Base-by-base conservation (phyloP, 2,329 filamentous ascomycete genomes). In the Colletotrichum lupini region DNA sequence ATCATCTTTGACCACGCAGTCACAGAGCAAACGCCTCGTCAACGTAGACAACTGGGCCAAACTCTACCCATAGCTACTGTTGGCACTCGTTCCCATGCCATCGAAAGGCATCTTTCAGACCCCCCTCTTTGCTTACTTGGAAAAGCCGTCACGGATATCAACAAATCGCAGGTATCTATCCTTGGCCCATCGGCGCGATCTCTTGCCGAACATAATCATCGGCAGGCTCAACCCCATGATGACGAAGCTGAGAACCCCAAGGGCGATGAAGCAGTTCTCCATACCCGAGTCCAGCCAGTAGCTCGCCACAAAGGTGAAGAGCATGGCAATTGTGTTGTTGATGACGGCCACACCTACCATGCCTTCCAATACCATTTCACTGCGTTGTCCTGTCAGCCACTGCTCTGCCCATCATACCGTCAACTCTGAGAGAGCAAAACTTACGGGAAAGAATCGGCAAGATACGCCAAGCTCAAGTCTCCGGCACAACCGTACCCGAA, bases 401-500 rank as follows among this genome's bases (percentile, higher is more conserved):
- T 9, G 11, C 32, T 35, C 32, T 35, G 0, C 32, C 32, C 32
- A 35, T 12, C 32, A 35, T 35, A 12, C 32, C 1, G 32, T 12
- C 32, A 12, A 35, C 32, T 35, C 32, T 35, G 32, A 35, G 1
- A n/a, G 5, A 1, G 1, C 4, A 1, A 12, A 67, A 68, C 68
- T 68, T 8, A 72, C 1, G 87, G 87, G 71, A 90, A 90, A 4
- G 85, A 85, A 72, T 90, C 88, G 75, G 87, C 87, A 5, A 89
- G 80, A 72, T 90, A 90, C 0, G 88, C 86, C 82, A 88, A 85
- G 67, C 85, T 83, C 70, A 91, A 77, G 78, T 90, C 89, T 6
- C 89, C 89, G 2, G 87, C 87, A 63, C 88, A 90, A 8, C 89
- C 89, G 79, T 88, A 90, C 2, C 89, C 89, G 67, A 91, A 90